Percentiles rank a stretch among this genome's conserved stretches.
These are phyloP conservation scores for Gaillardinia entomophila DNA, from an alignment of 805 yeast genomes.

Conservation along the genomic window DNA sequence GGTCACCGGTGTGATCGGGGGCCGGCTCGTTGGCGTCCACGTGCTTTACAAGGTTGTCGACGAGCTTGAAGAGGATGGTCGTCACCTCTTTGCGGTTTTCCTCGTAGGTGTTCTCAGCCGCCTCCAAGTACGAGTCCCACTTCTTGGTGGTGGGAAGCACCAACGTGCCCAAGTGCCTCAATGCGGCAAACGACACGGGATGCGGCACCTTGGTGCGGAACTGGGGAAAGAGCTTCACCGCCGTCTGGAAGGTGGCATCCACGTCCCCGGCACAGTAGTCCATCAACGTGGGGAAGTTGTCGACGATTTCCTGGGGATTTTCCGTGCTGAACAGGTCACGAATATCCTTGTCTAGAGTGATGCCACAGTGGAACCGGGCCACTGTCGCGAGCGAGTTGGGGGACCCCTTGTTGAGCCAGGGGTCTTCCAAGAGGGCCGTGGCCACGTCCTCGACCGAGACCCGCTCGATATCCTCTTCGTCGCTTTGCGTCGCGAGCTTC, in stretches of 20 bases:
- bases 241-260: constrained; percentile 63
- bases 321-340: constrained; percentile 60
- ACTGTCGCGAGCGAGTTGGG: constrained; percentile 77
- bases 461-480: constrained; percentile 10
- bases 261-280: constrained; percentile 86
- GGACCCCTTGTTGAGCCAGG: constrained; percentile 79
- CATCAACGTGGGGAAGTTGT: constrained; percentile 57
- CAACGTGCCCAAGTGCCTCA: constrained; percentile 65
- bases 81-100: constrained; percentile 53
- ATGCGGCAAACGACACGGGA: constrained; percentile 89
- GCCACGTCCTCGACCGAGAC: constrained; percentile 13
- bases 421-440: constrained; percentile 48
- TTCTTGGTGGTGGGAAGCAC: constrained; percentile 69
- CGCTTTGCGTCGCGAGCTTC: constrained; percentile 7
- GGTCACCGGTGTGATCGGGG: constrained; percentile 52
- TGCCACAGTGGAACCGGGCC: constrained; percentile 70
- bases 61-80: constrained; percentile 50
- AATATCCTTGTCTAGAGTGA: constrained; percentile 56
- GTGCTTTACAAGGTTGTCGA: constrained; percentile 44
- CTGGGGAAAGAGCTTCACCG: constrained; percentile 60
- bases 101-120: constrained; percentile 64
- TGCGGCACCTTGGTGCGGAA: constrained; percentile 75
- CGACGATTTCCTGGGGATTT: constrained; percentile 48
- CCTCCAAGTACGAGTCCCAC: constrained; percentile 71
- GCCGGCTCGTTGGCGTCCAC: constrained; percentile 19